phyloP scores from a whole-genome alignment of 202 grass and related monocot genomes.

The Panicum virgatum region DNA sequence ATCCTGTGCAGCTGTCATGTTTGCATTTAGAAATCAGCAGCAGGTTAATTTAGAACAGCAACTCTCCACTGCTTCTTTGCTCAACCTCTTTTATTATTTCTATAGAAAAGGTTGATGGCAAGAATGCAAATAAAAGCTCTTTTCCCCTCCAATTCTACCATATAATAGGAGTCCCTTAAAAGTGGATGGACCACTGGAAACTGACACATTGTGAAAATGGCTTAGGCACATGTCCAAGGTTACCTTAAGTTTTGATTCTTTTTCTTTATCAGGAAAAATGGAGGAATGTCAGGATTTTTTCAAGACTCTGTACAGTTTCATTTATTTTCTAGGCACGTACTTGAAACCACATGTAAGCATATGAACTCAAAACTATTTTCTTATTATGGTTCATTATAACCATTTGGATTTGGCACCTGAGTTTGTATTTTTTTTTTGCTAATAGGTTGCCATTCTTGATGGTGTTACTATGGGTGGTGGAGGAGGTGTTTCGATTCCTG shows the following conservation, averaged over 20 bases:
- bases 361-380: constrained; percentile 2
- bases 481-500: constrained; percentile 91
- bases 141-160: background rate
- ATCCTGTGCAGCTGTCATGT: background rate
- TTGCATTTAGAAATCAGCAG: background rate
- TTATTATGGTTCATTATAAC: background rate
- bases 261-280: constrained; percentile 60
- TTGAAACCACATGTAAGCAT: constrained; percentile 95
- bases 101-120: background rate
- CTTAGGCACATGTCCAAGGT: background rate
- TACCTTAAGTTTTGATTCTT: constrained; percentile 19
- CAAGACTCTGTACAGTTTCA: constrained; percentile 82
- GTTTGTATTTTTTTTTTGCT: constrained; percentile 8
- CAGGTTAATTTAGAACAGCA: background rate
- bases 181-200: background rate
- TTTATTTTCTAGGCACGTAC: constrained; percentile 93
- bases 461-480: constrained; percentile 98
- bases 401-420: constrained; percentile 13
- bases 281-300: constrained; percentile 91
- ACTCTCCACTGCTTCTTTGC: background rate
- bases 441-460: constrained; percentile 85
- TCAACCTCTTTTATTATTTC: background rate
- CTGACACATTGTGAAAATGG: background rate
- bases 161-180: constrained; percentile 6
- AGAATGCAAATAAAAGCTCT: background rate